Base-by-base conservation (phyloP, 1,284 basidiomycete species). In the Puccinia polysora region DNA sequence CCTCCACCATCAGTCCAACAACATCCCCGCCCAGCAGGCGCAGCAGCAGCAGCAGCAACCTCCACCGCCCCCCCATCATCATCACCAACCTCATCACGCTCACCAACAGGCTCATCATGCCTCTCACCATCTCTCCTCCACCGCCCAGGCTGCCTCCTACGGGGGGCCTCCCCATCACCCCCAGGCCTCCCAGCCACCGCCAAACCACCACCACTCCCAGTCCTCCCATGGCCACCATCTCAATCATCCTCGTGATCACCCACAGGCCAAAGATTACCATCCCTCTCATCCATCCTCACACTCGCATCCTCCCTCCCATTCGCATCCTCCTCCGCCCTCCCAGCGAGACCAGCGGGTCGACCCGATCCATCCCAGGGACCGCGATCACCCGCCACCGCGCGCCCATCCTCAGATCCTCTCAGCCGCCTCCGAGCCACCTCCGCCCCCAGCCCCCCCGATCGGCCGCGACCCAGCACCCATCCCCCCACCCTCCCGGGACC, bases 341-440 rank as follows among this genome's bases (percentile, higher is more conserved):
- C 65, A 69, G 20, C 45, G 43, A 38, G 43, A 59, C 28, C 56
- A 49, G 25, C 28, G 56, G 18, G 30, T 34, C 8, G 69, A 74
- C 32, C 53, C 73, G 12, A 63, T 59, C 36, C 25, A 36, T 40
- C 73, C 72, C 23, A 49, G 65, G 40, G 60, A 73, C 10, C 73
- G 65, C 28, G 60, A 72, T 32, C 63, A 68, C 28, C 55, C 43
- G 2, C 64, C 3, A 50, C 18, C 45, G 1, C 47, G 62, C 3
- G 7, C 62, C 18, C 62, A 64, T 50, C 18, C 62, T 20, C 55
- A 49, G 40, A 20, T 52, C 23, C 8, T 18, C 15, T 52, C 59
- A 15, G 59, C 59, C 0, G 47, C 52, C 25, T 62, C 58, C 14
- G 58, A 62, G 18, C 53, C 53, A 8, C 45, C 62, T 36, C 28